A percentile compares a stretch with the other conserved stretches of the same genome.
phyloP scores from a whole-genome alignment of 2,329 filamentous ascomycete genomes.

The Drechslerella coelobrocha region DNA sequence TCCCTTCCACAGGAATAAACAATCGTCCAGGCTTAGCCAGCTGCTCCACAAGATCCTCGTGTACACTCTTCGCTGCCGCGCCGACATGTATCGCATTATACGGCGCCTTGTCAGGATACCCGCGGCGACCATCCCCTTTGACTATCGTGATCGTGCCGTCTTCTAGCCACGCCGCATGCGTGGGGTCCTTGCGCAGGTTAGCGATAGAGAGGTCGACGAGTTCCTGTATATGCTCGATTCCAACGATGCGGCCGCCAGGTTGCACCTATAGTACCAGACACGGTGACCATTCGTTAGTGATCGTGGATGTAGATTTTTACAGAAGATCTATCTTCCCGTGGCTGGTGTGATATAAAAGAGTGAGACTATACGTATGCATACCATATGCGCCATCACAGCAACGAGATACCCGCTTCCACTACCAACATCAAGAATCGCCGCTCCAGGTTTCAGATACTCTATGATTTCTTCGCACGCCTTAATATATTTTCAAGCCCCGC shows the following conservation, averaged over 20 bases:
- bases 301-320: neutral
- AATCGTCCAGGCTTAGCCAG: slow-evolving; percentile 78
- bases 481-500: no score
- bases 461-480: slow-evolving; percentile 53
- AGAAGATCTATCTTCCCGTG: no score
- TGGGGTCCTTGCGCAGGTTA: slow-evolving; percentile 71
- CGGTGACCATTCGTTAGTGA: neutral
- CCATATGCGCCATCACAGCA: slow-evolving; percentile 82
- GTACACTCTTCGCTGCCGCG: slow-evolving; percentile 77
- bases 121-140: slow-evolving; percentile 65
- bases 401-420: slow-evolving; percentile 84
- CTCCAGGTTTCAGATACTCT: slow-evolving; percentile 56
- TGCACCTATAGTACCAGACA: slow-evolving; percentile 21
- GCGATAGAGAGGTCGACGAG: slow-evolving; percentile 68
- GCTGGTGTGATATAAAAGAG: slow-evolving; percentile 4
- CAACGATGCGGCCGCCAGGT: slow-evolving; percentile 66
- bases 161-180: slow-evolving; percentile 68
- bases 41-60: slow-evolving; percentile 76
- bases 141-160: slow-evolving; percentile 74
- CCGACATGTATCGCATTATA: slow-evolving; percentile 98
- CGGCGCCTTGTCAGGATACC: slow-evolving; percentile 59
- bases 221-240: slow-evolving; percentile 74
- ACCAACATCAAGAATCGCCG: slow-evolving; percentile 73
- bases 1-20: slow-evolving; percentile 76
- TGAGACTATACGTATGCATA: slow-evolving; percentile 55